Conservation (phyloP, 331 rosid genomes). For the Arachis monticola region DNA sequence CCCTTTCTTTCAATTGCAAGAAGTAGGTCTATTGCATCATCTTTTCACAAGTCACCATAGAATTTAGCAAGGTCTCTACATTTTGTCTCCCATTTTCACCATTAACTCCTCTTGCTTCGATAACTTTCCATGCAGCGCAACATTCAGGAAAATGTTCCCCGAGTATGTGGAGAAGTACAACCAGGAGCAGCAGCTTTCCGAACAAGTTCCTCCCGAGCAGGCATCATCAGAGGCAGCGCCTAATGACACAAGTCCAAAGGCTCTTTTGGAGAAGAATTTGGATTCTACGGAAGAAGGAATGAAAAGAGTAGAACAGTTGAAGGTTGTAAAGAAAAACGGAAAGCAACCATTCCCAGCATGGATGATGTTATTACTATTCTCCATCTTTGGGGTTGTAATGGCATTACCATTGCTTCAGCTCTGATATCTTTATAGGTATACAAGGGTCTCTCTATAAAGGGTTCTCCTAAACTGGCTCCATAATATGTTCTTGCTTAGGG, state of each 20-base stretch:
- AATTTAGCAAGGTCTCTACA: conserved; percentile 13
- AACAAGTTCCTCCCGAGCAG: conserved; percentile 59
- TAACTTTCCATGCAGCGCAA: conserved; percentile 56
- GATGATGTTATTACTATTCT: conserved; percentile 87
- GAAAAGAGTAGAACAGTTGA: conserved; percentile 50
- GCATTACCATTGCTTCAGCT: conserved; percentile 94
- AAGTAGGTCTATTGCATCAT: conserved; percentile 63
- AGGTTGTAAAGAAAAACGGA: conserved; percentile 50
- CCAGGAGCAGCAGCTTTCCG: conserved; percentile 68
- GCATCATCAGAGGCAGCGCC: conserved; percentile 44
- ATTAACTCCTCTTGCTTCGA: conserved; percentile 24
- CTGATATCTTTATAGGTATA: conserved; percentile 41
- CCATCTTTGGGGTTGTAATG: conserved; percentile 90
- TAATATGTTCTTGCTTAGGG: conserved; percentile 49
- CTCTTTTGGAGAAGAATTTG: conserved; percentile 47
- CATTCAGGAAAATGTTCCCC: conserved; percentile 90
- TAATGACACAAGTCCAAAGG: conserved; percentile 49
- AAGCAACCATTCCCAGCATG: conserved; percentile 78
- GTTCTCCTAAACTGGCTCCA: conserved; percentile 44
- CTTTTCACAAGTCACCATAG: neutral
- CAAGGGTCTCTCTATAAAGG: conserved; percentile 35
- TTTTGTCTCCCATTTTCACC: conserved; percentile 10
- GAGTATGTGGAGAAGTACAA: conserved; percentile 91
- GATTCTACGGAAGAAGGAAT: conserved; percentile 52
- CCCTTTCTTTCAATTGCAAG: conserved; percentile 87